phyloP scores from a whole-genome alignment of 2,329 filamentous ascomycete genomes.

The Curvularia lunata region DNA sequence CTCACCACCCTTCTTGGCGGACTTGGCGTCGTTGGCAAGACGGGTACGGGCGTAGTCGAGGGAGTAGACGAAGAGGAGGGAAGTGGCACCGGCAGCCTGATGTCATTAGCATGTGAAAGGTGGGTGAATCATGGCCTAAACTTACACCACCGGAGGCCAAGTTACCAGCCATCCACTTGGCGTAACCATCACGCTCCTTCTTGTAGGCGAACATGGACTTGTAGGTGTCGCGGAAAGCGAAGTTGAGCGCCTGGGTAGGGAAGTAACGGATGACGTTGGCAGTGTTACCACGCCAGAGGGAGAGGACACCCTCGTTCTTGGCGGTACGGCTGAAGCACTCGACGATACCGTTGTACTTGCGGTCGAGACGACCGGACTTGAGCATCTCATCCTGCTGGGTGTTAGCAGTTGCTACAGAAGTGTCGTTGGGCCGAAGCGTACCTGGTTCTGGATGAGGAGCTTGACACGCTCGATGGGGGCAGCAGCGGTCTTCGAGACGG shows the following conservation, averaged over 20 bases:
- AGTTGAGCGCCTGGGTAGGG: slow-evolving; percentile 99
- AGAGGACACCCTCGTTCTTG: slow-evolving; percentile 88
- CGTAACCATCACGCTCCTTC: slow-evolving; percentile 99
- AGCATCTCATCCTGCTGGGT: slow-evolving; percentile 94
- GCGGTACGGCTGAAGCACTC: slow-evolving; percentile 97
- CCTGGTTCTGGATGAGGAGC: slow-evolving; percentile 99
- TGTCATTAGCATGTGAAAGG: slow-evolving; percentile 20
- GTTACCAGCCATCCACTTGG: slow-evolving; percentile 99
- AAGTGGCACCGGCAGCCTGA: slow-evolving; percentile 96
- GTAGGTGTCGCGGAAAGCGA: slow-evolving; percentile 99
- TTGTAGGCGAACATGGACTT: slow-evolving; percentile 99
- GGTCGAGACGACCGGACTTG: slow-evolving; percentile 96
- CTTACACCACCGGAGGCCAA: slow-evolving; percentile 98
- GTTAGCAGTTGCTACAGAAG: slow-evolving; percentile 27
- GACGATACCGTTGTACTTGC: slow-evolving; percentile 89
- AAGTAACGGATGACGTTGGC: slow-evolving; percentile 99
- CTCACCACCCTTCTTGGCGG: slow-evolving; percentile 92
- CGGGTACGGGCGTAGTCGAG: slow-evolving; percentile 99
- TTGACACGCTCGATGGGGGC: slow-evolving; percentile 99
- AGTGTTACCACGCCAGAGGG: slow-evolving; percentile 99
- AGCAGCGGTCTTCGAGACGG: slow-evolving; percentile 99
- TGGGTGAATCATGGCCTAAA: slow-evolving; percentile 34
- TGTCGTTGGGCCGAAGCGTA: slow-evolving; percentile 60
- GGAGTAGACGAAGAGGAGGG: slow-evolving; percentile 99
- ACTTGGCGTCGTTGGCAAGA: slow-evolving; percentile 99